Percentiles rank a stretch among this genome's conserved stretches.
Evolutionary conservation across 2,329 filamentous ascomycete species (phyloP).

Genomic region (Delphinella strobiligena): DNA sequence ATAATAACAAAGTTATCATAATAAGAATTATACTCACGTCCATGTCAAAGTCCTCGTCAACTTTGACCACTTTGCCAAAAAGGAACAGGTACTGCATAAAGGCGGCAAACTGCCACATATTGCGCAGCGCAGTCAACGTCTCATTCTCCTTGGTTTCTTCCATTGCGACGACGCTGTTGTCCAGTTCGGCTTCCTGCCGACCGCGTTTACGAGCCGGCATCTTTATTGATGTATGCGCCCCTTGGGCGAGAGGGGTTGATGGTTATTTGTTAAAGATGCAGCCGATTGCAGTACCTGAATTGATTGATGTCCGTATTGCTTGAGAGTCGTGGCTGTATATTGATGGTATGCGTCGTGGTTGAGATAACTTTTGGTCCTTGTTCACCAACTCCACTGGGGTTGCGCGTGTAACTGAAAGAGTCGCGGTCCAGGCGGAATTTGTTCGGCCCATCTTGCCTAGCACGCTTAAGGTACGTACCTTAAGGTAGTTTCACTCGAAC

Average conservation of each 20-base stretch:
- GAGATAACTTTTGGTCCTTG: not conserved
- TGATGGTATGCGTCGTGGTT: not conserved
- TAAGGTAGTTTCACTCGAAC: too few species aligned
- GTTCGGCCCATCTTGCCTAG: not conserved
- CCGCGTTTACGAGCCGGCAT: slow-evolving; percentile 46
- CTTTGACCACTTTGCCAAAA: slow-evolving; percentile 81
- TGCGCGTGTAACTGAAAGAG: not conserved
- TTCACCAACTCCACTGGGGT: too few species aligned
- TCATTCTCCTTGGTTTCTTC: slow-evolving; percentile 17
- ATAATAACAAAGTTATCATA: too few species aligned
- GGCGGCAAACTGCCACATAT: slow-evolving; percentile 93
- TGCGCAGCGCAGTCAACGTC: slow-evolving; percentile 59
- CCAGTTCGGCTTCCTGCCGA: slow-evolving; percentile 40
- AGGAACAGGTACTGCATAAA: slow-evolving; percentile 87
- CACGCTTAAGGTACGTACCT: too few species aligned
- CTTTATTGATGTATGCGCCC: slow-evolving; percentile 9
- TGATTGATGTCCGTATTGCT: too few species aligned
- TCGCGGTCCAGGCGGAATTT: not conserved
- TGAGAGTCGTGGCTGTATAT: not conserved
- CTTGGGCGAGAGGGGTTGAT: not conserved
- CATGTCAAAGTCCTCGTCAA: slow-evolving; percentile 77
- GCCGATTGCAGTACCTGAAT: too few species aligned
- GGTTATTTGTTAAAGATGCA: not conserved
- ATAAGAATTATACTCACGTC: slow-evolving; percentile 49
- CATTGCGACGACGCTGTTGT: slow-evolving; percentile 14